Conservation (phyloP, 495 filamentous ascomycete species). For the Hypoxylon subgilvum region DNA sequence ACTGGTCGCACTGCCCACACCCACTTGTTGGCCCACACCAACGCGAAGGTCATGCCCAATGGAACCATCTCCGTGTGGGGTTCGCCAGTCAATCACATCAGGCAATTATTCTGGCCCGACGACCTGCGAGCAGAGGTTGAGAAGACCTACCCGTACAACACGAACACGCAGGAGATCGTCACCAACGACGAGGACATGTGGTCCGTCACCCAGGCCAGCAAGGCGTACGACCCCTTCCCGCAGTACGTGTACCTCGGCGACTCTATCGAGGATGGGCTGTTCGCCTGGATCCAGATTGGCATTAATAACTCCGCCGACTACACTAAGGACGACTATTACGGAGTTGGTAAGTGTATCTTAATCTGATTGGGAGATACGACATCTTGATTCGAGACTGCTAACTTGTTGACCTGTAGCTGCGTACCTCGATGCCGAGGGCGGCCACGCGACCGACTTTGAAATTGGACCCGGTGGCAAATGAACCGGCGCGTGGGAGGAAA, state of each 20-base stretch:
- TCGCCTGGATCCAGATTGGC: constrained; percentile 59
- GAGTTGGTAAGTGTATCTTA: constrained; percentile 12
- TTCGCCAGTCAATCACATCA: constrained; percentile 58
- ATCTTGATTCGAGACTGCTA: background rate
- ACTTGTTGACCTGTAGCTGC: constrained; percentile 15
- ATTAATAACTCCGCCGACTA: constrained; percentile 47
- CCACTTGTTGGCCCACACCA: constrained; percentile 59
- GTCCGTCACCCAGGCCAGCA: constrained; percentile 52
- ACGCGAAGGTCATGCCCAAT: constrained; percentile 56
- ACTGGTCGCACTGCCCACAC: constrained; percentile 62
- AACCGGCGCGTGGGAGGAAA: constrained; percentile 23
- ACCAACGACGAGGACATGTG: constrained; percentile 56
- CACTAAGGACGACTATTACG: constrained; percentile 34
- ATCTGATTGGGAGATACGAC: background rate
- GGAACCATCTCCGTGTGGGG: constrained; percentile 56
- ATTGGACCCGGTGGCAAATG: constrained; percentile 25
- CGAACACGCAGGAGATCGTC: constrained; percentile 60
- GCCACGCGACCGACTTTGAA: constrained; percentile 22
- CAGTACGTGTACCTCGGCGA: constrained; percentile 62
- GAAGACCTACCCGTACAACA: constrained; percentile 59
- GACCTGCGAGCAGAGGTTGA: constrained; percentile 62
- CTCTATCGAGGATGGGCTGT: constrained; percentile 56
- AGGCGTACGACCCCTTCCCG: constrained; percentile 61
- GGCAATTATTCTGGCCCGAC: constrained; percentile 71
- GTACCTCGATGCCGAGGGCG: constrained; percentile 37